Evolutionary conservation across 805 yeast species (phyloP).

Genomic region (Candida stauntonica): DNA sequence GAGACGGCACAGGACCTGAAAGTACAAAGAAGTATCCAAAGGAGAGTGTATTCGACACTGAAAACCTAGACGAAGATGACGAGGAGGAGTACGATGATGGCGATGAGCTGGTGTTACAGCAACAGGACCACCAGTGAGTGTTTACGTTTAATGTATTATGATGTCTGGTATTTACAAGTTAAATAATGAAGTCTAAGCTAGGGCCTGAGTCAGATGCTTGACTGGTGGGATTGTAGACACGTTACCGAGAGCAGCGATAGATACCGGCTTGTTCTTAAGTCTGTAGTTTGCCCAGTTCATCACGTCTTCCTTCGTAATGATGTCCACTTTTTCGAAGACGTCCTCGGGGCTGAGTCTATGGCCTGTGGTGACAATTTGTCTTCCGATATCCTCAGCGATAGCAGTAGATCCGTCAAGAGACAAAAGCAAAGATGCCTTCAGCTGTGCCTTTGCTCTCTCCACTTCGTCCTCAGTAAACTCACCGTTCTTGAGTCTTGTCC

Average conservation of each 20-base stretch:
- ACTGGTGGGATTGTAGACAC: conserved; percentile 68
- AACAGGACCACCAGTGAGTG: conserved; percentile 15
- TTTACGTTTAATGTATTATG: not conserved
- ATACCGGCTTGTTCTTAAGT: conserved; percentile 72
- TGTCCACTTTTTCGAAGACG: conserved; percentile 60
- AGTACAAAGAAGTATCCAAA: conserved; percentile 22
- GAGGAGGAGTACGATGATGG: conserved; percentile 30
- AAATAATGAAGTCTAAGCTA: conserved; percentile 9
- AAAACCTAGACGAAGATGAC: conserved; percentile 29
- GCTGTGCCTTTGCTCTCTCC: conserved; percentile 89
- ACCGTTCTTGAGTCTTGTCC: conserved; percentile 84
- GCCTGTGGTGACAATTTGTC: conserved; percentile 95
- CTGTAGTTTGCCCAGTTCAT: conserved; percentile 85
- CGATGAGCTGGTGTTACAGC: conserved; percentile 28
- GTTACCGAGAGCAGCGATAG: conserved; percentile 90
- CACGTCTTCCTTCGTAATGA: conserved; percentile 74
- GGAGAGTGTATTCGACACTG: conserved; percentile 21
- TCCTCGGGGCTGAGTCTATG: conserved; percentile 43
- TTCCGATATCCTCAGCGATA: conserved; percentile 95
- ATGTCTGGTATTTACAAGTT: not conserved
- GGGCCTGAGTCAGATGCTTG: conserved; percentile 47
- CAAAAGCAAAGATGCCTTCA: conserved; percentile 85
- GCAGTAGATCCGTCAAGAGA: conserved; percentile 95
- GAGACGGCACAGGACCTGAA: conserved; percentile 24
- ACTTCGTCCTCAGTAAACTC: conserved; percentile 78